Evolutionary conservation across 1,284 basidiomycete genomes (phyloP).

Genomic region (Somion occarium): DNA sequence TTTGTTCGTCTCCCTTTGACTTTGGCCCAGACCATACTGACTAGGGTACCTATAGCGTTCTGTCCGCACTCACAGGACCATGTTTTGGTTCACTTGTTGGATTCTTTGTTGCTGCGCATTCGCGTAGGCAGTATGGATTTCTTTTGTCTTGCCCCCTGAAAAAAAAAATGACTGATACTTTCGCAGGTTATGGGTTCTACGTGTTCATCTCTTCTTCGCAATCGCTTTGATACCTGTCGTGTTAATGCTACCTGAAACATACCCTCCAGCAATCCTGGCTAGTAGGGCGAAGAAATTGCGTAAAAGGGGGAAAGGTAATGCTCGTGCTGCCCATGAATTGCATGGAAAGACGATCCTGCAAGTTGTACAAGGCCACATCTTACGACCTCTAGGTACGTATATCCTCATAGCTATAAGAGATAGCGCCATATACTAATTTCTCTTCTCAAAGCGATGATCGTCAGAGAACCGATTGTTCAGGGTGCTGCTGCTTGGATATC

Average conservation of each 20-base stretch:
- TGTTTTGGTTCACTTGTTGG: not conserved
- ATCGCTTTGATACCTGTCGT: constrained; percentile 20
- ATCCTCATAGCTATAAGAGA: not conserved
- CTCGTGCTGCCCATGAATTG: constrained; percentile 21
- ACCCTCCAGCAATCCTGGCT: constrained; percentile 22
- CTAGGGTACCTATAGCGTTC: not conserved
- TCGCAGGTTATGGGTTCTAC: constrained; percentile 24
- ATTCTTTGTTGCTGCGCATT: not conserved
- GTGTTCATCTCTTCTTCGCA: constrained; percentile 21
- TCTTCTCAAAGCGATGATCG: constrained; percentile 20
- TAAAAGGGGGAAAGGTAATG: constrained; percentile 17
- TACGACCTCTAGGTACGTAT: constrained; percentile 21
- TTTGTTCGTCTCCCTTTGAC: not conserved
- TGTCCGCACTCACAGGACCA: not conserved
- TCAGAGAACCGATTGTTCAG: constrained; percentile 22
- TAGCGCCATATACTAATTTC: no score
- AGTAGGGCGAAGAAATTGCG: constrained; percentile 17
- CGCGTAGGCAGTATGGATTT: not conserved
- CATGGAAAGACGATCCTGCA: constrained; percentile 14
- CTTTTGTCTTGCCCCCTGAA: not conserved
- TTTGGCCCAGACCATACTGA: no score
- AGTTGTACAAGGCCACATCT: constrained; percentile 18
- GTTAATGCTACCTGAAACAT: constrained; percentile 22
- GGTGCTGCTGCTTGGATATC: constrained; percentile 25
- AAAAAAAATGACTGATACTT: not conserved